Evolutionary conservation across 2,329 filamentous ascomycete species (phyloP), one percentile per base, ranked within the genome.

Genomic region (Ophiocordyceps camponoti-floridani): DNA sequence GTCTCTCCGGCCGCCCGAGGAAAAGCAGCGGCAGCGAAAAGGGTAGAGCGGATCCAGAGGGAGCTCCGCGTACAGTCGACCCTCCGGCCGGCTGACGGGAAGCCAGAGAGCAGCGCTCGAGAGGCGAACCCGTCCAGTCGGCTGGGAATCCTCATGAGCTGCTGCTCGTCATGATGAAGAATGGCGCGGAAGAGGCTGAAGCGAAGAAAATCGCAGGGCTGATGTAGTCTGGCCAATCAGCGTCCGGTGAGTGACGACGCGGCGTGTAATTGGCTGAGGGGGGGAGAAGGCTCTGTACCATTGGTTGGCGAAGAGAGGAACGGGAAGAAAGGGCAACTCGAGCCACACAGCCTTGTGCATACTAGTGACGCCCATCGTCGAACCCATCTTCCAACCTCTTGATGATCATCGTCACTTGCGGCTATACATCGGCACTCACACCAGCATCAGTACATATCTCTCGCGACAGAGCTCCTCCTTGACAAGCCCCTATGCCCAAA

Each of bases 111-210:
- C 60, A 73, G 66, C 58, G 70, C 68, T 66, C 68, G 65, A 64
- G 68, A 73, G 65, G 72, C 68, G 65, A 70, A 71, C 66, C 71
- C 64, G 62, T 76, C 70, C 62, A 75, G 67, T 70, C 69, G 70
- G 63, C 64, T 69, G 55, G 67, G 62, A 63, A 69, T 63, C 71
- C 69, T 76, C 73, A 77, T 77, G 70, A 65, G 72, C 62, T 67
- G 63, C 64, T 68, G 65, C 59, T 64, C 69, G 72, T 73, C 61
- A 51, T 65, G 56, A 47, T 23, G 23, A 5, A 23, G 23, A 51
- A 50, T 30, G 8, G 28, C 9, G 28, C 12, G 28, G 9, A 12
- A 9, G 28, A 30, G 28, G 28, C 47, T 40, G 44, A 41, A 19
- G 42, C 23, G 45, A 42, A 45, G 40, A 12, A 40, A 38, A 19